Evolutionary conservation across 331 rosid species (phyloP).

Genomic region (Quercus lobata): DNA sequence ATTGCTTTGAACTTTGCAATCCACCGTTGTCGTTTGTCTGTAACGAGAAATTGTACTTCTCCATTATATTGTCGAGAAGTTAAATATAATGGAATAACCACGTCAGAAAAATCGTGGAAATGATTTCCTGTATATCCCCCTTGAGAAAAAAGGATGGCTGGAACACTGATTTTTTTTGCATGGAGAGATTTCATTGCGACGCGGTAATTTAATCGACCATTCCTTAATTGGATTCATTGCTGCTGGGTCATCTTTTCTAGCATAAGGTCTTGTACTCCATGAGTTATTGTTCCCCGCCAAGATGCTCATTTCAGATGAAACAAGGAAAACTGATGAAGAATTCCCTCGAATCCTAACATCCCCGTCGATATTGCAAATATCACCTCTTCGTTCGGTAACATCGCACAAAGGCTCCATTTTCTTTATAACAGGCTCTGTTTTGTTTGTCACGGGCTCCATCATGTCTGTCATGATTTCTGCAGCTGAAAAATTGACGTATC

Average conservation of each 20-base stretch:
- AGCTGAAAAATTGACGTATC: constrained; percentile 26
- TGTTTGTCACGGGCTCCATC: constrained; percentile 23
- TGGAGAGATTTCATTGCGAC: constrained; percentile 19
- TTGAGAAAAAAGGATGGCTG: constrained; percentile 67
- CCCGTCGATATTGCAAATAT: constrained; percentile 50
- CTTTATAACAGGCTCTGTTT: constrained; percentile 2
- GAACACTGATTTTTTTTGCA: constrained; percentile 47
- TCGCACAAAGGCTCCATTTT: constrained; percentile 43
- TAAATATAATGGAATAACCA: constrained; percentile 66
- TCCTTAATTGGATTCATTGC: constrained; percentile 52
- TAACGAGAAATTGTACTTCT: constrained; percentile 59
- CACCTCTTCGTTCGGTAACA: constrained; percentile 43
- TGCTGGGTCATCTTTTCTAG: constrained; percentile 43
- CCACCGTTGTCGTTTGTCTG: constrained; percentile 47
- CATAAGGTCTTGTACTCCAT: constrained; percentile 69
- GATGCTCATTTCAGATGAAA: constrained; percentile 25
- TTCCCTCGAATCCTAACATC: constrained; percentile 48
- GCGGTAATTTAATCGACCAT: constrained; percentile 53
- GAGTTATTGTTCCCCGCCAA: constrained; percentile 23
- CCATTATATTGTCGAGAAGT: constrained; percentile 64
- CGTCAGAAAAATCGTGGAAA: constrained; percentile 82
- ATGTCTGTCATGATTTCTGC: constrained; percentile 29
- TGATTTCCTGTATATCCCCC: constrained; percentile 82
- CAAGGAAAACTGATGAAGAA: constrained; percentile 45
- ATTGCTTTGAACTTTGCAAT: constrained; percentile 38